These are phyloP conservation scores for Suillus ampliporus DNA, from an alignment of 768 basidiomycete species.

Conservation along the genomic window DNA sequence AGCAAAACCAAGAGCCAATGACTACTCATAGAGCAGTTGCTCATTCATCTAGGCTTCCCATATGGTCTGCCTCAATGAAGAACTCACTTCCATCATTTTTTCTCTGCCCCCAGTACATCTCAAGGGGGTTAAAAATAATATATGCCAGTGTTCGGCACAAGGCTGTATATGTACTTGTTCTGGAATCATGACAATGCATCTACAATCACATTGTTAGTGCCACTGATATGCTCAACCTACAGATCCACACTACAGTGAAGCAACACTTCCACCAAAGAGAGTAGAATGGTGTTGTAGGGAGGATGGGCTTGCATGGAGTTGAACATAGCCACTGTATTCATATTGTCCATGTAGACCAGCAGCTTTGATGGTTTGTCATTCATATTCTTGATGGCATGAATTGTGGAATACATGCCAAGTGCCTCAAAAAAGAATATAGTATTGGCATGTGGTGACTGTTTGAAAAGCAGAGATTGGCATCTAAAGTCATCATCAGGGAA, in stretches of 20 bases:
- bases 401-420: background rate
- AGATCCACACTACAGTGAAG: conserved; percentile 20
- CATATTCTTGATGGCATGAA: background rate
- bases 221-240: conserved; percentile 27
- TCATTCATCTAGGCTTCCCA: conserved; percentile 43
- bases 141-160: background rate
- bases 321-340: conserved; percentile 40
- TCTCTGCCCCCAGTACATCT: conserved; percentile 30
- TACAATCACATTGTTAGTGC: conserved; percentile 29
- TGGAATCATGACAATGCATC: conserved; percentile 14
- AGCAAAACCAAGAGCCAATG: conserved; percentile 38
- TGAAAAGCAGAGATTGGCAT: conserved; percentile 20
- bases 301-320: conserved; percentile 20
- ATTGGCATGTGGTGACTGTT: background rate
- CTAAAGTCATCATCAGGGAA: conserved; percentile 19
- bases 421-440: conserved; percentile 38
- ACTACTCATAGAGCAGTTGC: too few species aligned
- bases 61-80: conserved; percentile 8
- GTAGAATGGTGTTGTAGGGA: conserved; percentile 28
- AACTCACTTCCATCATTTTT: background rate
- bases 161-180: background rate
- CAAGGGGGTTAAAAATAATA: conserved; percentile 28
- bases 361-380: conserved; percentile 10
- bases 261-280: conserved; percentile 21
- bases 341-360: conserved; percentile 34